These are phyloP conservation scores for Pinus taeda DNA, from an alignment of 75 land plant genomes.

Conservation along the genomic window DNA sequence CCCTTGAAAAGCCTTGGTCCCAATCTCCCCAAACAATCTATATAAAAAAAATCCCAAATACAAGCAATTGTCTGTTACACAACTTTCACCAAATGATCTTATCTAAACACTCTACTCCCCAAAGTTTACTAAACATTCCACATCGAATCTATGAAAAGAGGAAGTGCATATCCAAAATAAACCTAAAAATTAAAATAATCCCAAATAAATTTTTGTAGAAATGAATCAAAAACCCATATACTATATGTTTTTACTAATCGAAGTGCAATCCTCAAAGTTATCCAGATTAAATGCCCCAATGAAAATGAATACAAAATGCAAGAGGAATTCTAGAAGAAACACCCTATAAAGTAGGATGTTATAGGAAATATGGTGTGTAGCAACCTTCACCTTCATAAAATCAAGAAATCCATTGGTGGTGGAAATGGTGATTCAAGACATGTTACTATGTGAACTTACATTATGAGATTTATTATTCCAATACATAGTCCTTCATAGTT, in stretches of 20 bases:
- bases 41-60: slow-evolving; percentile 1
- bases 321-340: slow-evolving; percentile 66
- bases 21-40: slow-evolving; percentile 84
- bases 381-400: slow-evolving; percentile 85
- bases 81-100: too few relatives aligned
- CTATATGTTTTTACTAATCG: slow-evolving; percentile 17
- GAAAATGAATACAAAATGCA: slow-evolving; percentile 86
- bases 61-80: too few relatives aligned
- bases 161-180: too few relatives aligned
- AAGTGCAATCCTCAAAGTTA: slow-evolving; percentile 38
- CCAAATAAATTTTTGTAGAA: too few relatives aligned
- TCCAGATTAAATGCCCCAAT: slow-evolving; percentile 85
- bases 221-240: too few relatives aligned
- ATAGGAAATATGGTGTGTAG: slow-evolving; percentile 76
- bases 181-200: too few relatives aligned
- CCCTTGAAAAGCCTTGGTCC: slow-evolving; percentile 78
- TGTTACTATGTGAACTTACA: slow-evolving; percentile 85
- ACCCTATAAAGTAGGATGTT: slow-evolving; percentile 73
- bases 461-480: slow-evolving; percentile 7
- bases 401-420: slow-evolving; percentile 70
- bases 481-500: too few relatives aligned
- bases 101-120: too few relatives aligned
- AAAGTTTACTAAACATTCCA: too few relatives aligned
- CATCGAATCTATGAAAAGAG: too few relatives aligned
- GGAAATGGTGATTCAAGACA: slow-evolving; percentile 94